Evolutionary conservation across 1,139 yeast genomes (phyloP).

Genomic region (Wickerhamomyces sp.): DNA sequence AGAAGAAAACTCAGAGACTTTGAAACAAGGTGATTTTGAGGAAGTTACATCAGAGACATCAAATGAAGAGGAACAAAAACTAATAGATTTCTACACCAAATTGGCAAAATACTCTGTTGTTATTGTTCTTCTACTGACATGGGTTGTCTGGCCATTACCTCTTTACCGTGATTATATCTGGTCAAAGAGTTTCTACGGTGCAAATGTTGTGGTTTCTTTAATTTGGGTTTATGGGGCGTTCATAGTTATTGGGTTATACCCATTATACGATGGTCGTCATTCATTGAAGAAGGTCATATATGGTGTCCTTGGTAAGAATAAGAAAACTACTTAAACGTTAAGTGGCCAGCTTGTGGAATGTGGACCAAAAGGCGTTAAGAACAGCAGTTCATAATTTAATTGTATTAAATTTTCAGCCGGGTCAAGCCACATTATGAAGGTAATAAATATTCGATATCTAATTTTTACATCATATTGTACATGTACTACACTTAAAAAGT

Average conservation of each 20-base stretch:
- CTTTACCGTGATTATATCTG: slow-evolving; percentile 41
- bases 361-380: too few species aligned
- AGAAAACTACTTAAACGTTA: too few species aligned
- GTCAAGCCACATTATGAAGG: too few species aligned
- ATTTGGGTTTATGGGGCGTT: slow-evolving; percentile 37
- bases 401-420: too few species aligned
- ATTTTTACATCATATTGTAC: too few species aligned
- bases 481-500: too few species aligned
- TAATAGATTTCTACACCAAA: slow-evolving; percentile 23
- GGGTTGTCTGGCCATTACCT: slow-evolving; percentile 47
- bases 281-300: slow-evolving; percentile 24
- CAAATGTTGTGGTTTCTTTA: slow-evolving; percentile 36
- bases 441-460: too few species aligned
- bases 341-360: too few species aligned
- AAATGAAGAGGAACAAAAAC: not conserved
- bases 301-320: slow-evolving; percentile 20
- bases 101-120: slow-evolving; percentile 31
- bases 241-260: slow-evolving; percentile 34
- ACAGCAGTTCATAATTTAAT: too few species aligned
- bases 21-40: not conserved
- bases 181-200: slow-evolving; percentile 35
- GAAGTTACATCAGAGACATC: not conserved
- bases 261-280: slow-evolving; percentile 35
- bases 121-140: slow-evolving; percentile 30
- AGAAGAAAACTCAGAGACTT: not conserved